phyloP scores from a whole-genome alignment of 2,329 filamentous ascomycete species.

The Exophiala phaeomuriformis region DNA sequence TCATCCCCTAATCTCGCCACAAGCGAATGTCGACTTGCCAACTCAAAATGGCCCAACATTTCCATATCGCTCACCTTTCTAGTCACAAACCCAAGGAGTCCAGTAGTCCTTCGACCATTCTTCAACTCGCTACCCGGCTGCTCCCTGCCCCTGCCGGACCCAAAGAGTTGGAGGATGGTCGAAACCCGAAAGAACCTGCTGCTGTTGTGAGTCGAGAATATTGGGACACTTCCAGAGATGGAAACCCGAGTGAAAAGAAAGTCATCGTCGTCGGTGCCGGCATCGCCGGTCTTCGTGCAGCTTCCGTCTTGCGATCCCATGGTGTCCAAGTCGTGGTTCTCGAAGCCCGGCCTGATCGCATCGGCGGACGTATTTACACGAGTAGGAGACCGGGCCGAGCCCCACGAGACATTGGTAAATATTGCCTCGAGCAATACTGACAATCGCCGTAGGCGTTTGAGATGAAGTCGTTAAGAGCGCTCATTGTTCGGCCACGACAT shows the following conservation, averaged over 20 bases:
- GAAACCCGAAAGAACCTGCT: slow-evolving; percentile 22
- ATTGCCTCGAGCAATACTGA: slow-evolving; percentile 29
- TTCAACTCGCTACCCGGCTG: slow-evolving; percentile 23
- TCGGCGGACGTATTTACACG: slow-evolving; percentile 37
- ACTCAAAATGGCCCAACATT: slow-evolving; percentile 30
- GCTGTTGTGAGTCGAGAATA: slow-evolving; percentile 22
- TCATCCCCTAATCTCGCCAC: slow-evolving; percentile 11
- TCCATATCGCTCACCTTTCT: slow-evolving; percentile 24
- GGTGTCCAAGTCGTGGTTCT: slow-evolving; percentile 33
- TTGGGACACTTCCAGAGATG: slow-evolving; percentile 13
- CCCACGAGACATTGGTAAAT: slow-evolving; percentile 37
- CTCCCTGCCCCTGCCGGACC: slow-evolving; percentile 15
- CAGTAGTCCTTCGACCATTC: slow-evolving; percentile 25
- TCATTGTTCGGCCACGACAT: slow-evolving; percentile 25
- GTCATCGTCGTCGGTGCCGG: slow-evolving; percentile 34
- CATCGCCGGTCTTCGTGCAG: slow-evolving; percentile 33
- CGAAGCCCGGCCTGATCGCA: slow-evolving; percentile 32
- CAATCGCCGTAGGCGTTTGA: slow-evolving; percentile 28
- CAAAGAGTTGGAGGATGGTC: slow-evolving; percentile 26
- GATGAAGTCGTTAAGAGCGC: slow-evolving; percentile 24
- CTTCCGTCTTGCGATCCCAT: slow-evolving; percentile 32
- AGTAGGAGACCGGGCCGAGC: slow-evolving; percentile 33
- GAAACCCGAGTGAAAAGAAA: slow-evolving; percentile 23
- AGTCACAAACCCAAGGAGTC: slow-evolving; percentile 28
- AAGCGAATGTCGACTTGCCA: slow-evolving; percentile 30